Base-by-base conservation (phyloP, 129 eudicot genomes). In the Oenanthe sinensis region DNA sequence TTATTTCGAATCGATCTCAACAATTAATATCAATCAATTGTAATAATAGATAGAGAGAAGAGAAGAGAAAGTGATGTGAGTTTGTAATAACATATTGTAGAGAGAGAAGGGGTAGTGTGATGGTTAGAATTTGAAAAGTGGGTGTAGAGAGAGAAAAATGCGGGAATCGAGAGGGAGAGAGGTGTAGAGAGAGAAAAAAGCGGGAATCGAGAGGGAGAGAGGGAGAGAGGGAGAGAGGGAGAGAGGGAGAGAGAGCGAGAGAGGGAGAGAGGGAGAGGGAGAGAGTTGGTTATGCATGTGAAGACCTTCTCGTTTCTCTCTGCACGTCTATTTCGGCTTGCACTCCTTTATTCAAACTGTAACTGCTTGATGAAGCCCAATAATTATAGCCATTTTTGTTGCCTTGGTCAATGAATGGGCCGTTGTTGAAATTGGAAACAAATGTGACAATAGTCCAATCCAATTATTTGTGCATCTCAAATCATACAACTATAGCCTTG, bases 281-380 rank as follows among this genome's bases (percentile, higher is more conserved):
- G 75, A 70, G 65, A 22, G 42, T 30, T 24, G 76, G 86, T 83
- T 83, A 78, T 50, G 26, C 58, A 54, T 78, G 79, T 72, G 75
- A 76, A 77, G 55, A 78, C 75, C 75, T 33, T 47, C 16, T 42
- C n/a, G 4, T 13, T 20, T 4, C 40, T 37, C 40, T 4, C 4
- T 37, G 4, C 4, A 37, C 4, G 4, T 2, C 2, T 1, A 37
- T 2, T 1, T 4, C 4, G 4, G 4, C 4, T 2, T 2, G 4
- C 4, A 37, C 2, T 37, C n/a, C n/a, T n/a, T n/a, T n/a, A n/a
- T n/a, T n/a, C n/a, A n/a, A n/a, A n/a, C n/a, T n/a, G n/a, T n/a
- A n/a, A n/a, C n/a, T n/a, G n/a, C n/a, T n/a, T n/a, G n/a, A n/a
- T n/a, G n/a, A n/a, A n/a, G n/a, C n/a, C n/a, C n/a, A n/a, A n/a